Evolutionary conservation across 768 basidiomycete genomes (phyloP).

Genomic region (Boletellus ananas): DNA sequence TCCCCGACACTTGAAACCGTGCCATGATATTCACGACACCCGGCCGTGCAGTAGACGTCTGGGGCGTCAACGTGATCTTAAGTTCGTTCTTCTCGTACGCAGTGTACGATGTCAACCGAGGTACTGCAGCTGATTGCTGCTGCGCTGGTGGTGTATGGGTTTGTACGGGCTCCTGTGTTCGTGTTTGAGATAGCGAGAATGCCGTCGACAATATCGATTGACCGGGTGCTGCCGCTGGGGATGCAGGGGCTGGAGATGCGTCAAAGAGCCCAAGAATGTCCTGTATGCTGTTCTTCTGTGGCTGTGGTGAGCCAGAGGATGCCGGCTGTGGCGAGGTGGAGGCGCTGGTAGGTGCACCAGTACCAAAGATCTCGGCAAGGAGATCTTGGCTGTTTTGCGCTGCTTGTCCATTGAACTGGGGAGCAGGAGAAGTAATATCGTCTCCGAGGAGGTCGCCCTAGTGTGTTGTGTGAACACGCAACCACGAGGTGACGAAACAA

Average conservation of each 20-base stretch:
- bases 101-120: constrained; percentile 66
- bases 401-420: constrained; percentile 41
- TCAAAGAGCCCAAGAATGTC: constrained; percentile 93
- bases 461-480: constrained; percentile 5
- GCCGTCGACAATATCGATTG: constrained; percentile 32
- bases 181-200: constrained; percentile 37
- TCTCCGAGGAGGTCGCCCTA: constrained; percentile 80
- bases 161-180: constrained; percentile 30
- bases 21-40: constrained; percentile 90
- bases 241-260: constrained; percentile 36
- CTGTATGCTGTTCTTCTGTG: constrained; percentile 64
- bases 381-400: constrained; percentile 76
- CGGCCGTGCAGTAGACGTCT: constrained; percentile 74
- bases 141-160: constrained; percentile 33
- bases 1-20: constrained; percentile 70
- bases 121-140: constrained; percentile 33
- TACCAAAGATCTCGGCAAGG: constrained; percentile 89
- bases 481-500: not conserved
- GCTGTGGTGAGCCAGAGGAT: constrained; percentile 39
- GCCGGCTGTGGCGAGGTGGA: constrained; percentile 31
- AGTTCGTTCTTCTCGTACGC: constrained; percentile 93
- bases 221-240: constrained; percentile 16
- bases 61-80: constrained; percentile 85
- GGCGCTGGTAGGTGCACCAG: constrained; percentile 32
- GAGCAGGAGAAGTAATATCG: constrained; percentile 48